These are phyloP conservation scores for Calonectria pauciramosa DNA, from an alignment of 2,329 filamentous ascomycete species.

Conservation along the genomic window DNA sequence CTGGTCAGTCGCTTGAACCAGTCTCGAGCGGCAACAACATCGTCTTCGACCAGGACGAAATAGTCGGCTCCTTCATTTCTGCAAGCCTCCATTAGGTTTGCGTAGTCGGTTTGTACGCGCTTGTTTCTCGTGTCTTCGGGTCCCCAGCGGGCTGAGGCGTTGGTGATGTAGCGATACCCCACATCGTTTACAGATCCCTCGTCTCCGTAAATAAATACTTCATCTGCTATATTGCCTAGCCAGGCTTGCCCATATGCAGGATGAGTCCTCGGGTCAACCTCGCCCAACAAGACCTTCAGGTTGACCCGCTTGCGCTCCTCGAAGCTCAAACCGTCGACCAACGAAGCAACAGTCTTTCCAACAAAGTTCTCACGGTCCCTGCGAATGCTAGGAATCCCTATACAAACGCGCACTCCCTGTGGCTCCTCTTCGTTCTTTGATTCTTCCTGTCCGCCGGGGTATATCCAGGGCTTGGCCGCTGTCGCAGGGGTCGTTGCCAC, in stretches of 20 bases:
- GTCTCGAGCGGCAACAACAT: constrained; percentile 48
- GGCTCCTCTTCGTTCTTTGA: not conserved
- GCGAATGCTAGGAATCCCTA: constrained; percentile 48
- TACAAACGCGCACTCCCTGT: constrained; percentile 35
- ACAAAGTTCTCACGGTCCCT: constrained; percentile 45
- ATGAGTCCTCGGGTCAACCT: constrained; percentile 42
- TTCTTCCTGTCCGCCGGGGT: constrained; percentile 3
- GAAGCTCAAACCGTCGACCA: constrained; percentile 45
- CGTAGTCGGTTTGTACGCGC: constrained; percentile 47
- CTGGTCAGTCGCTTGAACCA: constrained; percentile 45
- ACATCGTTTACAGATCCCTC: not conserved
- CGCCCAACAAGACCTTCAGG: constrained; percentile 48
- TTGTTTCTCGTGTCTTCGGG: constrained; percentile 36
- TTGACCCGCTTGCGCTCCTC: constrained; percentile 45
- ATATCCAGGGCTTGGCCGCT: constrained; percentile 17
- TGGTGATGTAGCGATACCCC: constrained; percentile 28
- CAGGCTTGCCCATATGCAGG: constrained; percentile 47
- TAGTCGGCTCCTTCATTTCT: constrained; percentile 40
- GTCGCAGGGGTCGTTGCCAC: constrained; percentile 8
- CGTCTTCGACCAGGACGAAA: constrained; percentile 51
- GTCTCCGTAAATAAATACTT: constrained; percentile 46
- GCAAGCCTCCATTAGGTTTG: constrained; percentile 44
- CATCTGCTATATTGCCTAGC: constrained; percentile 46
- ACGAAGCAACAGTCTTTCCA: constrained; percentile 43
- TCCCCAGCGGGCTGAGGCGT: constrained; percentile 24